phyloP scores from a whole-genome alignment of 192 early-diverging fungal species.

The Backusella tuberculispora region DNA sequence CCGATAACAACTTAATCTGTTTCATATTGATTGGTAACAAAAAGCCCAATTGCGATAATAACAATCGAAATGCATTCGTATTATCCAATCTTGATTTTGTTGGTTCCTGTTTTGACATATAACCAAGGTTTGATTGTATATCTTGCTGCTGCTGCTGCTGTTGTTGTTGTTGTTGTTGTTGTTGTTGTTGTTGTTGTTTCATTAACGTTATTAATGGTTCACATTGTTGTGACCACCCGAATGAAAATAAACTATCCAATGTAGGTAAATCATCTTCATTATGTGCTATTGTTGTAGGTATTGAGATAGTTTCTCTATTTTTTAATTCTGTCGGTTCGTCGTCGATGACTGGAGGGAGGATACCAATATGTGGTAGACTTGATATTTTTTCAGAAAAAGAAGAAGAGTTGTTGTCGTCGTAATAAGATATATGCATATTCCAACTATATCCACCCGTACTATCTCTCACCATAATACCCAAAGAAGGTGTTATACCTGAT shows the following conservation, averaged over 20 bases:
- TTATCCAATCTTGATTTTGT: conserved; percentile 35
- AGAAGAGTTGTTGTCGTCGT: conserved; percentile 26
- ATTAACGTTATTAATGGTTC: conserved; percentile 28
- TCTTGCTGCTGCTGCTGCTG: no score
- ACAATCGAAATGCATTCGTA: conserved; percentile 53
- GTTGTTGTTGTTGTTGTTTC: no score
- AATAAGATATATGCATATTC: conserved; percentile 59
- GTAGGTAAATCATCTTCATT: conserved; percentile 36
- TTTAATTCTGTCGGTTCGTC: background rate
- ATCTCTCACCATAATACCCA: conserved; percentile 67
- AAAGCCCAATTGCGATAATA: conserved; percentile 69
- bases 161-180: no score
- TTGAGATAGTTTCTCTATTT: background rate
- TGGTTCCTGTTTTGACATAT: conserved; percentile 27
- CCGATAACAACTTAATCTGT: conserved; percentile 58
- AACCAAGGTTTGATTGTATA: conserved; percentile 24
- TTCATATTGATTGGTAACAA: conserved; percentile 58
- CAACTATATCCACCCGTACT: conserved; percentile 72
- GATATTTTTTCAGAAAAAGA: background rate
- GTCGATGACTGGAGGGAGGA: background rate
- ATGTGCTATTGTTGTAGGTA: background rate
- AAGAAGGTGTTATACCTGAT: conserved; percentile 7
- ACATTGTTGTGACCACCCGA: conserved; percentile 33
- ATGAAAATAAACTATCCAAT: conserved; percentile 37
- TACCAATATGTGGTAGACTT: background rate